Percentiles rank a stretch among this genome's conserved stretches.
Evolutionary conservation across 305 asterid species (phyloP).

Genomic region (Rubia peregrina): DNA sequence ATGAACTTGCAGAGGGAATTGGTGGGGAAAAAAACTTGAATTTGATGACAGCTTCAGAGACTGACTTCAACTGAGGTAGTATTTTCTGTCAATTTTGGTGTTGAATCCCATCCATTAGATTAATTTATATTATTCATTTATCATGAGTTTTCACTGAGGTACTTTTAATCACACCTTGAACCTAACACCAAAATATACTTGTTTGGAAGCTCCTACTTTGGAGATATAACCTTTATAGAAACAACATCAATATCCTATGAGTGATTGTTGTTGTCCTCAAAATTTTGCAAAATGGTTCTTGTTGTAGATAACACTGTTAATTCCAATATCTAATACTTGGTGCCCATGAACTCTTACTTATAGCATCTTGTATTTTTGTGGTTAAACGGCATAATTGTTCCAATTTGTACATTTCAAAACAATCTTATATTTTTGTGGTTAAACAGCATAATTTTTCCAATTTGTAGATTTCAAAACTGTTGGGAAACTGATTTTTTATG

Average conservation of each 20-base stretch:
- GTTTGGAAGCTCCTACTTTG: background rate
- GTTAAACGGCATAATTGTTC: background rate
- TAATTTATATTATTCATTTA: background rate
- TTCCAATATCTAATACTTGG: background rate
- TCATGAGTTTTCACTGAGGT: background rate
- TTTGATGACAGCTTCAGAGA: no score
- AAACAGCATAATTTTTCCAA: background rate
- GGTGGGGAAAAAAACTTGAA: no score
- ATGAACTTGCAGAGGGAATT: no score
- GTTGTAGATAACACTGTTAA: background rate
- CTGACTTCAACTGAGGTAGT: no score
- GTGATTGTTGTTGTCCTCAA: background rate
- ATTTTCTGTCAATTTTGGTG: no score
- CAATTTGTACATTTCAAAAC: no score
- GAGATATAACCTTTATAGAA: background rate
- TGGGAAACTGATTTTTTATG: constrained; percentile 83
- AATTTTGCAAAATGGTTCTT: background rate
- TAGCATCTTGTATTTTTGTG: background rate
- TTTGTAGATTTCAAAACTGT: constrained; percentile 68
- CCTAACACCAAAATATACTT: background rate
- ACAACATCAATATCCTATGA: background rate
- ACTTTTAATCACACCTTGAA: background rate
- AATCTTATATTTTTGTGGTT: no score
- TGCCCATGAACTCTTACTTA: background rate
- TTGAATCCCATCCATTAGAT: no score